Percentiles rank a stretch among this genome's conserved stretches.
Evolutionary conservation across 371 early-diverging fungal genomes (phyloP).

Genomic region (Mucor ambiguus): DNA sequence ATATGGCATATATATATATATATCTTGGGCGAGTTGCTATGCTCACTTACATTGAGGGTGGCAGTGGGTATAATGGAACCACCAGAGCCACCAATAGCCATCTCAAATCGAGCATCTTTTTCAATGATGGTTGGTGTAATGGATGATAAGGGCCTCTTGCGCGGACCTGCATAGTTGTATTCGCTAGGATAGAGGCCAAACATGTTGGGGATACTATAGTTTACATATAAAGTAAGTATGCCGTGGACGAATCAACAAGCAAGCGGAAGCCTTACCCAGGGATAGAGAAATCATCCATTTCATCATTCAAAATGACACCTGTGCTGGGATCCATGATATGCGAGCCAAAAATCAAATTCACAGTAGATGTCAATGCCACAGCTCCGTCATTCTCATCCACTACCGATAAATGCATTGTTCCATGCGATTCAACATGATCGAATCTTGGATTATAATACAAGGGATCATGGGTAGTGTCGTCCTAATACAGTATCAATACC

Average conservation of each 20-base stretch:
- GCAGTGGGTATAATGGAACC: constrained; percentile 94
- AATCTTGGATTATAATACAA: constrained; percentile 81
- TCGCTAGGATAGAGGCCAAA: constrained; percentile 87
- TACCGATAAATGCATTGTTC: constrained; percentile 97
- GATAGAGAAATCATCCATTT: constrained; percentile 99
- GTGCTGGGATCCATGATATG: constrained; percentile 90
- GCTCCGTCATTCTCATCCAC: constrained; percentile 86
- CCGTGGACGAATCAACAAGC: too few relatives aligned
- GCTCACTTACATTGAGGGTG: constrained; percentile 65
- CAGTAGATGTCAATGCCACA: constrained; percentile 93
- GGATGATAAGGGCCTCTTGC: constrained; percentile 94
- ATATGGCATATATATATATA: neutral
- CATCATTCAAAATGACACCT: constrained; percentile 97
- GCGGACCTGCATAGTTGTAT: constrained; percentile 83
- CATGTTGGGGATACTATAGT: constrained; percentile 66
- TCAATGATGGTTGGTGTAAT: constrained; percentile 89
- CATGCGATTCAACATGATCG: constrained; percentile 84
- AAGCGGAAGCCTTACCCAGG: constrained; percentile 58
- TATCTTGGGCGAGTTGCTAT: too few relatives aligned
- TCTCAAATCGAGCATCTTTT: constrained; percentile 67
- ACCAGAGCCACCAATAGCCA: constrained; percentile 94
- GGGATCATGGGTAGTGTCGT: constrained; percentile 43
- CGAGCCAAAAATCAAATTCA: constrained; percentile 96
- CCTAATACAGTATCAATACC: constrained; percentile 21
- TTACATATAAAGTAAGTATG: too few relatives aligned